Evolutionary conservation across 305 asterid species (phyloP).

Genomic region (Rubia peregrina): DNA sequence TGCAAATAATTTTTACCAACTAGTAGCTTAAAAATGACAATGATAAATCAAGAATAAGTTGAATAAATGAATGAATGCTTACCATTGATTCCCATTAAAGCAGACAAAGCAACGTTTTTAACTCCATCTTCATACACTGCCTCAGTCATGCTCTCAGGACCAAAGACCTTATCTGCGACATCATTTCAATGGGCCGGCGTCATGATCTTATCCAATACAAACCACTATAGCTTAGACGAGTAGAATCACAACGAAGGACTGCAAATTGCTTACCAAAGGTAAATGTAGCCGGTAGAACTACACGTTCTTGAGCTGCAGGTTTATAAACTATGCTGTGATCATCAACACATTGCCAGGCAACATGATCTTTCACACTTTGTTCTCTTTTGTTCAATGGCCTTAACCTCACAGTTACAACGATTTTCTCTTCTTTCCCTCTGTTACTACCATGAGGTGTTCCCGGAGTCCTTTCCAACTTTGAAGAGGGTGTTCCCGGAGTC

Average conservation of each 20-base stretch:
- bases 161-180: slow-evolving; percentile 77
- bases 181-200: not conserved
- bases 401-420: slow-evolving; percentile 78
- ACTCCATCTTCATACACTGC: slow-evolving; percentile 74
- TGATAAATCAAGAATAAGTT: not conserved
- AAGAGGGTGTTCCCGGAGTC: slow-evolving; percentile 63
- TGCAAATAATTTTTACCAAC: not conserved
- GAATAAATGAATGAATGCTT: slow-evolving; percentile 3
- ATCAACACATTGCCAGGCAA: slow-evolving; percentile 83
- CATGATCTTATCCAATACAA: slow-evolving; percentile 8
- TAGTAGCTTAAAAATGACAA: not conserved
- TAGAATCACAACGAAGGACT: not conserved
- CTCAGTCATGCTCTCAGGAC: slow-evolving; percentile 69
- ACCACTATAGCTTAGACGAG: slow-evolving; percentile 6
- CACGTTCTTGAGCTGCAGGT: slow-evolving; percentile 54
- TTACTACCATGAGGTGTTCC: slow-evolving; percentile 47
- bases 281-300: slow-evolving; percentile 47
- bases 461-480: slow-evolving; percentile 69
- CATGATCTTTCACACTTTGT: slow-evolving; percentile 59
- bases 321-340: slow-evolving; percentile 65
- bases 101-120: slow-evolving; percentile 84
- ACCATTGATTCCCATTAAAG: slow-evolving; percentile 98
- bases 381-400: slow-evolving; percentile 92
- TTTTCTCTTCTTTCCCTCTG: slow-evolving; percentile 71
- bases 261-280: slow-evolving; percentile 50